phyloP scores from a whole-genome alignment of 2,329 filamentous ascomycete genomes.

The Diaporthe amygdali region DNA sequence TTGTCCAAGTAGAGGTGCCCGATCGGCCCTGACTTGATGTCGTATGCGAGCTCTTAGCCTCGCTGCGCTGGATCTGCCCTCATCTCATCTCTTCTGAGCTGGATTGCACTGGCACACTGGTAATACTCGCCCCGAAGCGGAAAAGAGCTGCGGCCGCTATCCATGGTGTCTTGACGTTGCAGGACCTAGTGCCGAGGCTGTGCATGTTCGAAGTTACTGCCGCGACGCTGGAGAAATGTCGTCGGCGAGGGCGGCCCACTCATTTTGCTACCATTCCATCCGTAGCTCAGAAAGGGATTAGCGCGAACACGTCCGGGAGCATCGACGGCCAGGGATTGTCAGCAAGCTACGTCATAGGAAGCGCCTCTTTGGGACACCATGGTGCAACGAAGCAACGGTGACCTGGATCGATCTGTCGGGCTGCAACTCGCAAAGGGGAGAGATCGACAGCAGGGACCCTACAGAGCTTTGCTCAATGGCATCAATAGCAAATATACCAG shows the following conservation, averaged over 20 bases:
- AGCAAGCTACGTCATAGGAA: slow-evolving; percentile 3
- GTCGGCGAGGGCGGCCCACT: background rate
- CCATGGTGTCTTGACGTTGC: background rate
- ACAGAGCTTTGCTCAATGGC: background rate
- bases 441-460: background rate
- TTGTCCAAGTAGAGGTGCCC: background rate
- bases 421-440: background rate
- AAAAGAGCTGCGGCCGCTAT: background rate
- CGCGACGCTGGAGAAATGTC: background rate
- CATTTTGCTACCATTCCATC: background rate
- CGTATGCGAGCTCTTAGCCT: too few relatives aligned
- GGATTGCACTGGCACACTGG: background rate
- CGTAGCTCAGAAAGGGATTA: background rate
- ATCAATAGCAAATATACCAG: background rate
- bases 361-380: background rate
- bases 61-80: too few relatives aligned
- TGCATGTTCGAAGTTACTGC: background rate
- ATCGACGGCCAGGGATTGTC: background rate
- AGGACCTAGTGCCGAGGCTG: background rate
- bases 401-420: background rate
- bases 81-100: too few relatives aligned
- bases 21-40: background rate
- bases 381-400: background rate
- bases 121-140: background rate
- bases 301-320: background rate